Percentiles rank a stretch among this genome's conserved stretches.
Evolutionary conservation across 1,284 basidiomycete genomes (phyloP).

Genomic region (Leccinum fallax): DNA sequence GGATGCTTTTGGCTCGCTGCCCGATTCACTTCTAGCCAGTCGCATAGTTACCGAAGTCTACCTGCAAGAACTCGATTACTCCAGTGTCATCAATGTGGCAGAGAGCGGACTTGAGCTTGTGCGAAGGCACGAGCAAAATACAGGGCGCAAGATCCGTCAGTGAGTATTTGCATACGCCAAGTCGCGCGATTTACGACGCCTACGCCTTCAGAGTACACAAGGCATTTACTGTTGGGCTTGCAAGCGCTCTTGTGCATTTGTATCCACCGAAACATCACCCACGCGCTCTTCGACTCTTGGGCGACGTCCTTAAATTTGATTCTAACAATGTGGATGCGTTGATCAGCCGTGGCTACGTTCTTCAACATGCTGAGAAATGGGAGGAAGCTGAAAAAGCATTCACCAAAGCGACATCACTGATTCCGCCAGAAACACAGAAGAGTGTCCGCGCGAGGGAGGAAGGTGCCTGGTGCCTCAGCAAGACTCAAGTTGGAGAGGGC

Average conservation of each 20-base stretch:
- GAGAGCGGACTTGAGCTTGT: conserved; percentile 71
- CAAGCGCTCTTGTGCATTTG: conserved; percentile 79
- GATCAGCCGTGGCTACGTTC: conserved; percentile 77
- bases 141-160: conserved; percentile 58
- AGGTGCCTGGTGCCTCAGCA: conserved; percentile 82
- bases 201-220: conserved; percentile 50
- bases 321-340: conserved; percentile 68
- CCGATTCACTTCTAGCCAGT: conserved; percentile 71
- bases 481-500: conserved; percentile 56
- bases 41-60: conserved; percentile 78
- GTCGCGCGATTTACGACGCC: neutral
- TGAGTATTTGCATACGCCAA: conserved; percentile 34
- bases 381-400: conserved; percentile 69
- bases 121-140: conserved; percentile 56
- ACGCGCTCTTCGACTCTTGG: conserved; percentile 74
- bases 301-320: conserved; percentile 67
- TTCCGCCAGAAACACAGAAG: conserved; percentile 48
- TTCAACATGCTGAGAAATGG: conserved; percentile 72
- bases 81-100: conserved; percentile 70
- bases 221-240: conserved; percentile 66
- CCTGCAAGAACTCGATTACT: conserved; percentile 73
- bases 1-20: conserved; percentile 60
- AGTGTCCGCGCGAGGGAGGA: conserved; percentile 82
- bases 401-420: conserved; percentile 47
- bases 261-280: conserved; percentile 90